Conservation (phyloP, 2,329 filamentous ascomycete species). For the Fusarium brachygibbosum region DNA sequence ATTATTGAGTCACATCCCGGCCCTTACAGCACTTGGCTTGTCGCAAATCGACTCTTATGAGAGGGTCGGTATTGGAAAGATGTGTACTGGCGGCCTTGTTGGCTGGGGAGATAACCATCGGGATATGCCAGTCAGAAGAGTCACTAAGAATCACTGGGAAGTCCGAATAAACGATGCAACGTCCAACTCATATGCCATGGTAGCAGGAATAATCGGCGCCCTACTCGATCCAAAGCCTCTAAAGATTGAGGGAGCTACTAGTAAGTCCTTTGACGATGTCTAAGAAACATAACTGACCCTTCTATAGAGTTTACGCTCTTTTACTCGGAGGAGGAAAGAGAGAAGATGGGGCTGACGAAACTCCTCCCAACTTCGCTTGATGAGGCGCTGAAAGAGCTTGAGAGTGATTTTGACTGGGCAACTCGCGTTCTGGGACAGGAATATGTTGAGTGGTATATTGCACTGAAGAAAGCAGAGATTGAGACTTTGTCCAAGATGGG, state of each 20-base stretch:
- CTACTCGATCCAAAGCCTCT: conserved; percentile 3
- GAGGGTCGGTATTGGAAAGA: not conserved
- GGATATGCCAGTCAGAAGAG: conserved; percentile 20
- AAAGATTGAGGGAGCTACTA: not conserved
- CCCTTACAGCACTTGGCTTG: not conserved
- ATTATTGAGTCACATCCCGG: conserved; percentile 7
- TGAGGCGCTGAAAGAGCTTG: conserved; percentile 6
- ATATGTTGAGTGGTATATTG: conserved; percentile 25
- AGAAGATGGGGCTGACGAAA: not conserved
- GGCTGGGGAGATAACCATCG: conserved; percentile 24
- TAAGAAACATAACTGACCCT: not conserved
- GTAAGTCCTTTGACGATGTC: not conserved
- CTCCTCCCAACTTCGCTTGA: not conserved
- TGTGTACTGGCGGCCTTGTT: conserved; percentile 5
- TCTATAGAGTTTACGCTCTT: not conserved
- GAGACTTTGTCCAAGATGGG: not conserved
- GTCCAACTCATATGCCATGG: conserved; percentile 17
- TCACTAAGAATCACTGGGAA: conserved; percentile 17
- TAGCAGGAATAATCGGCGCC: conserved; percentile 1
- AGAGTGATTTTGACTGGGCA: conserved; percentile 5
- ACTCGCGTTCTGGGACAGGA: not conserved
- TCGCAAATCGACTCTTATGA: conserved; percentile 18
- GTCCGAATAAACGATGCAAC: conserved; percentile 10
- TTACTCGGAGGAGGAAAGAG: conserved; percentile 5
- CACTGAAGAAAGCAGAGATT: conserved; percentile 10